A percentile compares a stretch with the other conserved stretches of the same genome.
These are phyloP conservation scores for Populus hybrid DNA, from an alignment of 441 rosid genomes.

Conservation along the genomic window DNA sequence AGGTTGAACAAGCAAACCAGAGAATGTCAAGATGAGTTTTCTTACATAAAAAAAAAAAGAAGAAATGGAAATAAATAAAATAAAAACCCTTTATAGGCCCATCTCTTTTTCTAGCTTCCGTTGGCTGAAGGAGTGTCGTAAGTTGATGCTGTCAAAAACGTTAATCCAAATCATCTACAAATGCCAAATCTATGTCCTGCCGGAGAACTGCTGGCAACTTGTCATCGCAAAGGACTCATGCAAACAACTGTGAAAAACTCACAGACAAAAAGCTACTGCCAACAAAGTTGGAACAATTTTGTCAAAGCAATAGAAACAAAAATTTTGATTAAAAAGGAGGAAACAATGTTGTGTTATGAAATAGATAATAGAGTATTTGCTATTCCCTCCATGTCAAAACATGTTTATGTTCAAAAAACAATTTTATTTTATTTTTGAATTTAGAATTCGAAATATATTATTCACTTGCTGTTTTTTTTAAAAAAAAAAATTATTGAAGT, in stretches of 20 bases:
- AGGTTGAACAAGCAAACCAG: constrained; percentile 6
- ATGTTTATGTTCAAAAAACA: not conserved
- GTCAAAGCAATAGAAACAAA: not conserved
- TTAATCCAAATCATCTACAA: constrained; percentile 74
- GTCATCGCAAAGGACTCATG: constrained; percentile 60
- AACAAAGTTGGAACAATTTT: not conserved
- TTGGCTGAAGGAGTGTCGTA: constrained; percentile 67
- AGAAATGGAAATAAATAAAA: constrained; percentile 3
- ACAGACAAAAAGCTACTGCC: not conserved
- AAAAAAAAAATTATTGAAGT: too few relatives aligned
- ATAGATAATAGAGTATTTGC: too few relatives aligned
- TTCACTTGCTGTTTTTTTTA: too few relatives aligned
- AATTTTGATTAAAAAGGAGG: not conserved
- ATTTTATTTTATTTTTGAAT: too few relatives aligned
- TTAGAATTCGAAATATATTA: too few relatives aligned
- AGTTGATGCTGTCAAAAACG: constrained; percentile 78
- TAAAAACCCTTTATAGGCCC: constrained; percentile 72
- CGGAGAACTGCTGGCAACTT: constrained; percentile 89
- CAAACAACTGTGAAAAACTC: constrained; percentile 8
- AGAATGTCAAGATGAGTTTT: not conserved
- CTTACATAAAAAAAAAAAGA: not conserved
- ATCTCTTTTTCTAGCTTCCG: constrained; percentile 71
- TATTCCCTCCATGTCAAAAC: not conserved
- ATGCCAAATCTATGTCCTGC: constrained; percentile 90
- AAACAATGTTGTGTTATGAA: not conserved